Evolutionary conservation across 2,329 filamentous ascomycete genomes (phyloP).

Genomic region (Aspergillus unguis): DNA sequence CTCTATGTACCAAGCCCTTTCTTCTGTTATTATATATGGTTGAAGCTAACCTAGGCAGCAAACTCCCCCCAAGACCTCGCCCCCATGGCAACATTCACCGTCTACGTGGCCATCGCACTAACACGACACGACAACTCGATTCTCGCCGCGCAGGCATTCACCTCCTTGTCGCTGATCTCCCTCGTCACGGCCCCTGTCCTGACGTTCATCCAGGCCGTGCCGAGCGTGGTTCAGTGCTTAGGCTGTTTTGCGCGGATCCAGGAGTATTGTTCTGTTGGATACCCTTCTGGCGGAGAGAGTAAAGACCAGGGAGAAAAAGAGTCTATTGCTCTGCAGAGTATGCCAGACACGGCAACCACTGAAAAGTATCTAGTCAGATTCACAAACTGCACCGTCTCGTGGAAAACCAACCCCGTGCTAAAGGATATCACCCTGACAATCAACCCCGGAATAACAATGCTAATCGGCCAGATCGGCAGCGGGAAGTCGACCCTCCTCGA

Average conservation of each 20-base stretch:
- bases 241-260: slow-evolving; percentile 44
- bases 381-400: slow-evolving; percentile 16
- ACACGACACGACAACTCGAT: background rate
- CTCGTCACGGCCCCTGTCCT: slow-evolving; percentile 25
- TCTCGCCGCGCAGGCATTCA: slow-evolving; percentile 18
- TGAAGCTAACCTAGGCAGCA: background rate
- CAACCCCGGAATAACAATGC: slow-evolving; percentile 12
- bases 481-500: slow-evolving; percentile 47
- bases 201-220: slow-evolving; percentile 26
- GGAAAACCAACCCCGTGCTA: slow-evolving; percentile 11
- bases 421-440: slow-evolving; percentile 17
- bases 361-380: slow-evolving; percentile 7
- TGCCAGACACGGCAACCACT: background rate
- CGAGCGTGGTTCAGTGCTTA: slow-evolving; percentile 36
- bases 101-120: background rate
- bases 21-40: too few species aligned
- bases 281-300: slow-evolving; percentile 17
- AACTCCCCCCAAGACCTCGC: background rate
- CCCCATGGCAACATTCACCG: background rate
- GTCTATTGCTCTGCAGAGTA: background rate
- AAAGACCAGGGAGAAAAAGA: slow-evolving; percentile 23
- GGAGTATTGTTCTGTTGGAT: slow-evolving; percentile 22
- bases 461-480: slow-evolving; percentile 44
- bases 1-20: background rate
- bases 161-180: slow-evolving; percentile 26